These are phyloP conservation scores for Thelephora ganbajun DNA, from an alignment of 768 basidiomycete species.

Conservation along the genomic window DNA sequence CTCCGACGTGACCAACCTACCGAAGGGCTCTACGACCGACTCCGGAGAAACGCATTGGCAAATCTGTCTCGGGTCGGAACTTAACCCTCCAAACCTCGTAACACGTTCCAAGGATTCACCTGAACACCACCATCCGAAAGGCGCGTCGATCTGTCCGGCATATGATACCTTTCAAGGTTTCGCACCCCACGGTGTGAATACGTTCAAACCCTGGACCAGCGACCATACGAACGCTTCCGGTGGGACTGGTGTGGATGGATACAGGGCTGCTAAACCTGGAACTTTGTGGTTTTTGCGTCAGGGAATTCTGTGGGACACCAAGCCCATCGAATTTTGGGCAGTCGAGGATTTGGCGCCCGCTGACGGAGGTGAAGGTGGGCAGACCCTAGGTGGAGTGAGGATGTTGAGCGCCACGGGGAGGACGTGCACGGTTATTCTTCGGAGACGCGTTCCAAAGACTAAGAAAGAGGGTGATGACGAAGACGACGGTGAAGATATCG, in stretches of 20 bases:
- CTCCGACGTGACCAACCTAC: conserved; percentile 28
- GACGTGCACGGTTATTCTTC: conserved; percentile 47
- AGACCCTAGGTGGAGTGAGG: conserved; percentile 23
- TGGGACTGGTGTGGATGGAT: conserved; percentile 41
- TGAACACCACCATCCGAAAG: conserved; percentile 26
- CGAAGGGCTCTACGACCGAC: conserved; percentile 18
- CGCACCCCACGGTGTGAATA: conserved; percentile 14
- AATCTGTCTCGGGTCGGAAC: conserved; percentile 62
- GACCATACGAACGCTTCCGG: conserved; percentile 46
- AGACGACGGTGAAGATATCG: conserved; percentile 27
- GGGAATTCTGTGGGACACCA: conserved; percentile 64
- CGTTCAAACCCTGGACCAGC: conserved; percentile 32
- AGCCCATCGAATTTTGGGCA: conserved; percentile 69
- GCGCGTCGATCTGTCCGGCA: conserved; percentile 24
- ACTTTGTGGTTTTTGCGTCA: conserved; percentile 57
- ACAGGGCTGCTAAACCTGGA: conserved; percentile 57
- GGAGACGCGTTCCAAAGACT: conserved; percentile 15
- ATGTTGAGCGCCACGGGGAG: conserved; percentile 52
- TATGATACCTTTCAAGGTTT: conserved; percentile 35
- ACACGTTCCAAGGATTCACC: conserved; percentile 21
- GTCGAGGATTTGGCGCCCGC: conserved; percentile 32
- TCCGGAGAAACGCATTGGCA: conserved; percentile 17
- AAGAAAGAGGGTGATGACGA: conserved; percentile 11
- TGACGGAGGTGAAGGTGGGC: conserved; percentile 25
- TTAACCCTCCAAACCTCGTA: conserved; percentile 30